phyloP scores from a whole-genome alignment of 2,329 filamentous ascomycete genomes.

The Aspergillus transmontanensis region DNA sequence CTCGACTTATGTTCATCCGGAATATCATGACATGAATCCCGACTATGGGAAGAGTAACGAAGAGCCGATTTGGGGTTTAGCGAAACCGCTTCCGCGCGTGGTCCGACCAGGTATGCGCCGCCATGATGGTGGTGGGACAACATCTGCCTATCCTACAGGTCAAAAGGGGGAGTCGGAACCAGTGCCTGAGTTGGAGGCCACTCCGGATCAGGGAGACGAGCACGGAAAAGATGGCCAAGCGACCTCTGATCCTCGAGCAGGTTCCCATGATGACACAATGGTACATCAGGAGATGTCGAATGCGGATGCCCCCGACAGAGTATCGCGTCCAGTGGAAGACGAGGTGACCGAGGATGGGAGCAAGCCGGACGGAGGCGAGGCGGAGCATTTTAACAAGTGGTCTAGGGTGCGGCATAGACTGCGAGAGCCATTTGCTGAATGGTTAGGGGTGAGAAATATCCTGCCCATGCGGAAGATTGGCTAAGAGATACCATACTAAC shows the following conservation, averaged over 20 bases:
- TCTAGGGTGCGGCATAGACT: constrained; percentile 26
- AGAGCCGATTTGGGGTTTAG: constrained; percentile 53
- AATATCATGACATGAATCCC: constrained; percentile 46
- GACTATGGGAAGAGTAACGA: constrained; percentile 53
- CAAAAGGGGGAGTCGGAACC: constrained; percentile 10
- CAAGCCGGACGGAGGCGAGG: not conserved
- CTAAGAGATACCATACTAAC: not conserved
- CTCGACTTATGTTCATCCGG: constrained; percentile 14
- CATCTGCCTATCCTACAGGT: not conserved
- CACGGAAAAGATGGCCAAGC: not conserved
- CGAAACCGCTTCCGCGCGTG: constrained; percentile 54
- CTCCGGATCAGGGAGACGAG: not conserved
- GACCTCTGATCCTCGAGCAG: not conserved
- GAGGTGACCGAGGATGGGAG: not conserved
- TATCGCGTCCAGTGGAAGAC: not conserved
- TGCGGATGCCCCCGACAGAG: not conserved
- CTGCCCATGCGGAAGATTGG: too few relatives aligned
- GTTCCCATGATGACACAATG: not conserved
- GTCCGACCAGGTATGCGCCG: constrained; percentile 51
- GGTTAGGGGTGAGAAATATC: constrained; percentile 24
- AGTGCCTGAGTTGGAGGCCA: not conserved
- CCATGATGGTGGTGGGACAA: constrained; percentile 13
- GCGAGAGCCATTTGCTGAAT: constrained; percentile 34
- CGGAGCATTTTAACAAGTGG: constrained; percentile 29
- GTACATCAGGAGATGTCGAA: not conserved